Conservation (phyloP, 2,329 filamentous ascomycete species). For the Lasiodiplodia hormozganensis region DNA sequence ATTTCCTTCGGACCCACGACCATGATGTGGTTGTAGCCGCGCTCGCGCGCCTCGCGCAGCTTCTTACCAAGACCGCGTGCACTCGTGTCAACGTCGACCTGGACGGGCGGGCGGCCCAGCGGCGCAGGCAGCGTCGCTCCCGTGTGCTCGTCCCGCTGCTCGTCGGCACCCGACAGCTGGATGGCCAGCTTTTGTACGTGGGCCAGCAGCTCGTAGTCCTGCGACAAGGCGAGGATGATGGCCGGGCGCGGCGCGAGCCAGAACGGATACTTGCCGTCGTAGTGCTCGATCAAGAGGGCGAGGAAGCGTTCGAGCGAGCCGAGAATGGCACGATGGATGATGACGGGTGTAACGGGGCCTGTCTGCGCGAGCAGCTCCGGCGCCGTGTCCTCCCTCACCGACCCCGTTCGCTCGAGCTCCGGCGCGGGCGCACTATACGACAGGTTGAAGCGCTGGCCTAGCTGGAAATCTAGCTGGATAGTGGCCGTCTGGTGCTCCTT, state of each 20-base stretch:
- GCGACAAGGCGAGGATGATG: conserved; percentile 72
- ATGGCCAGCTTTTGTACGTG: conserved; percentile 52
- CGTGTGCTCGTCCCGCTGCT: conserved; percentile 29
- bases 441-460: conserved; percentile 81
- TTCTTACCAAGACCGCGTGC: conserved; percentile 71
- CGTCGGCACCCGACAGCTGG: conserved; percentile 41
- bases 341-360: conserved; percentile 68
- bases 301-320: conserved; percentile 86
- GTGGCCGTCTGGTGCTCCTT: conserved; percentile 91
- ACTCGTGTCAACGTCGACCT: conserved; percentile 74
- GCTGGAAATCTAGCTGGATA: conserved; percentile 88
- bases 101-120: conserved; percentile 62
- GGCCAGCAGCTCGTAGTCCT: conserved; percentile 62
- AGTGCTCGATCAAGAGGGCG: conserved; percentile 84
- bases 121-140: conserved; percentile 48
- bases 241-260: conserved; percentile 86
- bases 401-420: conserved; percentile 56
- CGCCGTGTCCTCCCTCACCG: background rate
- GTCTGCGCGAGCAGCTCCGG: conserved; percentile 44
- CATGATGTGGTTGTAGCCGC: conserved; percentile 76
- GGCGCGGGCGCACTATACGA: conserved; percentile 75
- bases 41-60: conserved; percentile 72
- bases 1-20: conserved; percentile 65
- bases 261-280: conserved; percentile 81
- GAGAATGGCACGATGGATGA: conserved; percentile 84